Percentiles rank a stretch among this genome's conserved stretches.
phyloP scores from a whole-genome alignment of 2,329 filamentous ascomycete species.

The Exophiala viscosa region DNA sequence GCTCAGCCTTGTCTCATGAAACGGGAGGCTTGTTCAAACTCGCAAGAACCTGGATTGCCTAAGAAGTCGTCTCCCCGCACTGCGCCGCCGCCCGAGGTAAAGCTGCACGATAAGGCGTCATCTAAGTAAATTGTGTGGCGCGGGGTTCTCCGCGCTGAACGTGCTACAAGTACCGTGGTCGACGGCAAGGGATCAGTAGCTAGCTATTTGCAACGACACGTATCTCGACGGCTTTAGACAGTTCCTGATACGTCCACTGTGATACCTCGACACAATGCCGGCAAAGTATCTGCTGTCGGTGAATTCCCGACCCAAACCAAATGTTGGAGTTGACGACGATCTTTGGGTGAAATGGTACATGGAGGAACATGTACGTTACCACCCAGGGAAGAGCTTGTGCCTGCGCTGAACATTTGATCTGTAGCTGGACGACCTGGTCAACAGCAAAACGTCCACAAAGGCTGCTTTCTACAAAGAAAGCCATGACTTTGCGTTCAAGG shows the following conservation, averaged over 20 bases:
- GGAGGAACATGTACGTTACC: conserved; percentile 17
- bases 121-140: no score
- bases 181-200: no score
- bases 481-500: conserved; percentile 7
- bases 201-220: no score
- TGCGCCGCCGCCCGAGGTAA: no score
- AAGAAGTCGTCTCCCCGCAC: no score
- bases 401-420: not conserved
- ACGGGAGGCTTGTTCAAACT: no score
- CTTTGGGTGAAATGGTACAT: conserved; percentile 22
- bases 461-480: conserved; percentile 15
- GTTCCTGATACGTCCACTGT: not conserved
- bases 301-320: conserved; percentile 13
- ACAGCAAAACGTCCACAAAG: conserved; percentile 10
- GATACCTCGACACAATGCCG: conserved; percentile 8
- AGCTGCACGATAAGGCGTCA: no score
- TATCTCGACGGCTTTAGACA: no score
- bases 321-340: conserved; percentile 13
- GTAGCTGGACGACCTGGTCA: conserved; percentile 17
- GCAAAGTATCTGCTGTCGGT: conserved; percentile 13
- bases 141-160: no score
- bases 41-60: no score
- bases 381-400: not conserved
- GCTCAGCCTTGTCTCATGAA: no score
- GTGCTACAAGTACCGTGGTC: no score